Conservation (phyloP, 108 stramenopile species). For the Stephanodiscus triporus region DNA sequence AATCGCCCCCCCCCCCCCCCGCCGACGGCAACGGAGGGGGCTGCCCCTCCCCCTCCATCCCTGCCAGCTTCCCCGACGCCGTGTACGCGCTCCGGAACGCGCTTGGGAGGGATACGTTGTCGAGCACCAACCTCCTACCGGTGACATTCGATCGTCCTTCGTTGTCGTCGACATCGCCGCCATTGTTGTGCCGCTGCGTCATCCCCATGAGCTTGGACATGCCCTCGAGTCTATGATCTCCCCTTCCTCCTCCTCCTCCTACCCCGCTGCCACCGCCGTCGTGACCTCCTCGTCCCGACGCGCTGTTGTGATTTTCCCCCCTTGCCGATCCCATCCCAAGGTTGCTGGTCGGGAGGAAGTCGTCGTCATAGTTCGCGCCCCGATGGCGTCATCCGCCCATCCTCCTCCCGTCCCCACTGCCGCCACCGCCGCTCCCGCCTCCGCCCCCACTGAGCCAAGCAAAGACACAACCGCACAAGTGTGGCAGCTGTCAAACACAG, state of each 20-base stretch:
- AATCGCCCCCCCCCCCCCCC: conserved; percentile 5
- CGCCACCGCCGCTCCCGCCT: no score
- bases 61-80: conserved; percentile 26
- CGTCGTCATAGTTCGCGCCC: no score
- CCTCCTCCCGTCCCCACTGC: no score
- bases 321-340: conserved; percentile 53
- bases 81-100: conserved; percentile 51
- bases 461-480: no score
- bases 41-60: background rate
- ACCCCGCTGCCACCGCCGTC: background rate
- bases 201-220: conserved; percentile 51
- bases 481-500: no score
- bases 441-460: no score
- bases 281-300: no score
- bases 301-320: no score
- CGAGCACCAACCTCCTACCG: conserved; percentile 29
- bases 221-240: conserved; percentile 48
- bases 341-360: no score
- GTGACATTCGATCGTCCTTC: background rate
- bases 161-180: no score
- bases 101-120: conserved; percentile 37
- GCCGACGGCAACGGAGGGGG: background rate
- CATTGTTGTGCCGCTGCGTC: conserved; percentile 23
- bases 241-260: no score
- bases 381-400: no score